Base-by-base conservation (phyloP, 139 green algal species). In the Chlamydomonas sp. region DNA sequence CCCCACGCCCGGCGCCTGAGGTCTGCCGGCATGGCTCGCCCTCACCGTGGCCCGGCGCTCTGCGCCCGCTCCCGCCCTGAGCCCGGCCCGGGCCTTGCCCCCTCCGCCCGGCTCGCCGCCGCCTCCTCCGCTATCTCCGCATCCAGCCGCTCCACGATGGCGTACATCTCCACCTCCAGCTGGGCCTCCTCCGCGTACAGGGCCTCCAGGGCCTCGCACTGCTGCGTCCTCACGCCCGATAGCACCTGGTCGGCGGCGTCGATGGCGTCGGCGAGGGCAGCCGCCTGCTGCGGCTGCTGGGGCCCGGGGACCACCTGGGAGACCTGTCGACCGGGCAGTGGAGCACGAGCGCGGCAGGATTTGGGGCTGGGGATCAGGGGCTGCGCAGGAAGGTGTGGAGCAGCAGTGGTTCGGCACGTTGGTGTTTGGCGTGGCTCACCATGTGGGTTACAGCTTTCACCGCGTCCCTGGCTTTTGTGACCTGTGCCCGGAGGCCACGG, bases 161-260 rank as follows among this genome's bases (percentile, higher is more conserved):
- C 79, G 3, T 84, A 79, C 3, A 90, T 83, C 10, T 90, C 86
- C 31, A 71, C 63, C 64, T 90, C 63, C 71, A 90, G 20, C 12
- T 77, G 59, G 18, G 63, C 58, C 73, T 90, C 79, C 74, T 90
- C 59, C 58, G 69, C n/a, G 16, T 86, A 80, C n/a, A 90, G 86
- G 0, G n/a, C n/a, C 75, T 85, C 64, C 86, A 90, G 60, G 64
- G 71, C 58, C 1, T 58, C 20, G 58, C 74, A 58, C 86, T 90
- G 86, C 86, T 80, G 78, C 7, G 69, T 60, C 1, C 78, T 78
- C 12, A 72, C 78, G 5, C 4, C 64, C 2, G 72, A 63, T 58
- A 90, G 58, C 12, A 49, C 2, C 8, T 6, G 69, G 10, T 90
- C 86, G 1, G 83, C 79, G 31, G 64, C 63, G 9, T 90, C 86